Conservation (phyloP, 192 early-diverging fungal genomes). For the Backusella australiensis region DNA sequence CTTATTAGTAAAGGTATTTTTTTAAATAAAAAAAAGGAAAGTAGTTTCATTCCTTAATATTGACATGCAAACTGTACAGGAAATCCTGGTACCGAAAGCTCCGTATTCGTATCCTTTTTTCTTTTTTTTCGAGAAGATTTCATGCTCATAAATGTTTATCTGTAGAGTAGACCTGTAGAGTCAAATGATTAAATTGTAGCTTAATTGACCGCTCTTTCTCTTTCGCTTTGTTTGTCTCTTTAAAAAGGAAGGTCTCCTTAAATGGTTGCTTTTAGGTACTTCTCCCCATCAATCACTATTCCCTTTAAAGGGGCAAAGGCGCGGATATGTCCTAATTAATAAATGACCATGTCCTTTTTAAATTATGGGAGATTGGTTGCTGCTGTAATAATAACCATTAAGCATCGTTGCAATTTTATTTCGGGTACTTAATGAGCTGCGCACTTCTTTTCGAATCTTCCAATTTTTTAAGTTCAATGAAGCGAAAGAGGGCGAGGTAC, state of each 20-base stretch:
- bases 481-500: background rate
- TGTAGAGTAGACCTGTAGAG: background rate
- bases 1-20: background rate
- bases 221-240: background rate
- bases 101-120: background rate
- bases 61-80: background rate
- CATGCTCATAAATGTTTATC: background rate
- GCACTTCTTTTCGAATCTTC: background rate
- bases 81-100: background rate
- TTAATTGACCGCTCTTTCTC: background rate
- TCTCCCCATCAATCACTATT: too few species aligned
- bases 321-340: too few species aligned
- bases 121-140: background rate
- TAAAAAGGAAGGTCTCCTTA: too few species aligned
- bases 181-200: background rate
- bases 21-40: too few species aligned
- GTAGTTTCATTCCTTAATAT: background rate
- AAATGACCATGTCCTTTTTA: too few species aligned
- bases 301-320: too few species aligned
- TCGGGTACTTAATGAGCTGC: background rate
- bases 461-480: background rate
- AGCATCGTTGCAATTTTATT: background rate
- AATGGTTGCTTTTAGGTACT: too few species aligned
- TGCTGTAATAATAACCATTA: background rate
- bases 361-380: background rate